Conservation (phyloP, 202 grass and related monocot genomes). For the Schoenoplectus triqueter region DNA sequence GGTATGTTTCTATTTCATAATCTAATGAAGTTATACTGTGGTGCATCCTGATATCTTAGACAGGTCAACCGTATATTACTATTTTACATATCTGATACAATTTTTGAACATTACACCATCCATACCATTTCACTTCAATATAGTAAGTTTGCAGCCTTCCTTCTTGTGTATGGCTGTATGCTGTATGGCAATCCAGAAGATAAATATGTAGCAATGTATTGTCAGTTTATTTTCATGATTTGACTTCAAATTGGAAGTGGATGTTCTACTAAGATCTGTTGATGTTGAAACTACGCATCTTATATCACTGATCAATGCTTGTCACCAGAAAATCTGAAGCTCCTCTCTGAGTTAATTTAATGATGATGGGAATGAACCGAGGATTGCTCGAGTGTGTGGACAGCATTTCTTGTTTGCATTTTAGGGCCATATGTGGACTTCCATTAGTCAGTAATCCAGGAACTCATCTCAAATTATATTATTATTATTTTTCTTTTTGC, state of each 20-base stretch:
- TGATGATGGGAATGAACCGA: background rate
- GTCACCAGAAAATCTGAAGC: slow-evolving; percentile 17
- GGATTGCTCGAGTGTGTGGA: background rate
- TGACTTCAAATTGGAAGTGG: slow-evolving; percentile 11
- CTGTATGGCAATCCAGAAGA: slow-evolving; percentile 4
- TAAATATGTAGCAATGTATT: background rate
- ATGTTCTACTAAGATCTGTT: background rate
- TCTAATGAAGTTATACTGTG: slow-evolving; percentile 30
- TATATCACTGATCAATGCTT: slow-evolving; percentile 12
- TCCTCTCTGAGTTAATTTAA: background rate
- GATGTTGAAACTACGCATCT: background rate
- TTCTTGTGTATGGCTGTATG: background rate
- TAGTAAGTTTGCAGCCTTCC: background rate
- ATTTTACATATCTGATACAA: slow-evolving; percentile 3
- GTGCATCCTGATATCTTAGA: background rate
- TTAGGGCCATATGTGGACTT: background rate
- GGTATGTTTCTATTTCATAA: slow-evolving; percentile 43
- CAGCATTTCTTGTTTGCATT: background rate
- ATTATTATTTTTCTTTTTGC: background rate
- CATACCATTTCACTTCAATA: slow-evolving; percentile 14
- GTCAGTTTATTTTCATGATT: background rate
- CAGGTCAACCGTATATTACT: background rate
- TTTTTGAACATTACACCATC: background rate
- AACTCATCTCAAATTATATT: slow-evolving; percentile 28
- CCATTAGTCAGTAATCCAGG: background rate